Evolutionary conservation across 441 rosid genomes (phyloP), one percentile per base, ranked within the genome.

Genomic region (Biscutella laevigata): DNA sequence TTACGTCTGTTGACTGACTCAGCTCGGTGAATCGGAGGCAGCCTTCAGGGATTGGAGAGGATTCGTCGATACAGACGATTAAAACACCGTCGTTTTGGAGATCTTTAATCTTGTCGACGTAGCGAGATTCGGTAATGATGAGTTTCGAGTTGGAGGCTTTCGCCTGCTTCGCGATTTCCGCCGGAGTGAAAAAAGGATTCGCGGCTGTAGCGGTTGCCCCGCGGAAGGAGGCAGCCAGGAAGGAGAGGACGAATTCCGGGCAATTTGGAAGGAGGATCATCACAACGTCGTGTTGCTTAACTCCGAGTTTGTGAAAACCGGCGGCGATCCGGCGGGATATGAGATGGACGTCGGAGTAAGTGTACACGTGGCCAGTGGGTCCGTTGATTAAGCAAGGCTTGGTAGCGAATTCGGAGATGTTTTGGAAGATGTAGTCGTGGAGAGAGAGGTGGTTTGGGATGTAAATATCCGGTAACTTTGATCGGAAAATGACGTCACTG

Each of bases 381-480:
- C 80, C 80, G 52, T 66, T 59, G 68, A 78, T 78, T 7, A 78
- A 36, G 22, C 76, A 75, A 0, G 83, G 83, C 42, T 62, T 71
- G 3, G 62, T 13, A 1, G 61, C 43, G 25, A 46, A 66, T 0
- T 64, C 39, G 6, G 75, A 50, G 11, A 76, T 27, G 66, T 74
- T 79, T 26, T 79, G 34, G 39, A 79, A 73, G 51, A 72, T 57
- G 41, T 73, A 79, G 2, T 72, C 58, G 33, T 76, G 84, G 12
- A 79, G 72, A 32, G 81, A 41, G 19, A 74, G 75, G 36, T 79
- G 81, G 15, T 71, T 71, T 0, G 84, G 81, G 26, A 79, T 73
- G 61, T 76, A 69, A 6, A 79, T 76, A 11, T 79, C 77, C 0
- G 84, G 84, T 4, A 79, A 62, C 33, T 76, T 79, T 30, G 84